phyloP scores from a whole-genome alignment of 148 eudicot species.

The Chenopodium quinoa region DNA sequence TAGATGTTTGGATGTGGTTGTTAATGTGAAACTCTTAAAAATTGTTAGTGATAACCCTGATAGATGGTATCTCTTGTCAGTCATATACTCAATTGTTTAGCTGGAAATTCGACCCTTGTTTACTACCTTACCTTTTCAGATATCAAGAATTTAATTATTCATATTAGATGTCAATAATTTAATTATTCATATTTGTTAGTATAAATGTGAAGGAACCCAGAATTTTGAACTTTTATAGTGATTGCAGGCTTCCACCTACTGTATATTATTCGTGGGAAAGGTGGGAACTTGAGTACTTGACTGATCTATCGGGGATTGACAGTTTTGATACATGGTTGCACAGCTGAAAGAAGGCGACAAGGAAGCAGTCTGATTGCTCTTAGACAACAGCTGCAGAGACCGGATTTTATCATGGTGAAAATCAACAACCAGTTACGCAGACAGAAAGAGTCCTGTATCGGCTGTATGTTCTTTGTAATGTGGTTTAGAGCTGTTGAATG shows the following conservation, averaged over 20 bases:
- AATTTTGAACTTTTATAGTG: not conserved
- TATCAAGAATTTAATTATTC: not conserved
- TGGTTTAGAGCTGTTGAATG: constrained; percentile 20
- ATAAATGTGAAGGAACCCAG: constrained; percentile 3
- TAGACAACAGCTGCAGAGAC: constrained; percentile 10
- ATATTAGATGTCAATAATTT: not conserved
- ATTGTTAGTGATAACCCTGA: no score
- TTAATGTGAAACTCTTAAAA: not conserved
- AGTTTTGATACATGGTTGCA: constrained; percentile 11
- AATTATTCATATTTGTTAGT: not conserved
- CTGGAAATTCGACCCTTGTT: not conserved
- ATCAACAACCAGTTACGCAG: constrained; percentile 20
- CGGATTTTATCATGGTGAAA: constrained; percentile 10
- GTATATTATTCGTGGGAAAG: constrained; percentile 13
- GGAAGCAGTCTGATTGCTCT: constrained; percentile 14
- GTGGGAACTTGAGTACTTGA: constrained; percentile 17
- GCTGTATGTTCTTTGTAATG: constrained; percentile 4
- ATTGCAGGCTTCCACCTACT: constrained; percentile 28
- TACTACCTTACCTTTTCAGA: not conserved
- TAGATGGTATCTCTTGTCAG: no score
- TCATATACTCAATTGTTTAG: no score
- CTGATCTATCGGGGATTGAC: constrained; percentile 4
- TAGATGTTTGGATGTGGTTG: not conserved
- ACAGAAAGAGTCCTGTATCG: not conserved
- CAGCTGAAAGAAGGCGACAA: constrained; percentile 17